Percentiles rank a stretch among this genome's conserved stretches.
Conservation (phyloP, 2,329 filamentous ascomycete species). For the Huntiella bhutanensis region DNA sequence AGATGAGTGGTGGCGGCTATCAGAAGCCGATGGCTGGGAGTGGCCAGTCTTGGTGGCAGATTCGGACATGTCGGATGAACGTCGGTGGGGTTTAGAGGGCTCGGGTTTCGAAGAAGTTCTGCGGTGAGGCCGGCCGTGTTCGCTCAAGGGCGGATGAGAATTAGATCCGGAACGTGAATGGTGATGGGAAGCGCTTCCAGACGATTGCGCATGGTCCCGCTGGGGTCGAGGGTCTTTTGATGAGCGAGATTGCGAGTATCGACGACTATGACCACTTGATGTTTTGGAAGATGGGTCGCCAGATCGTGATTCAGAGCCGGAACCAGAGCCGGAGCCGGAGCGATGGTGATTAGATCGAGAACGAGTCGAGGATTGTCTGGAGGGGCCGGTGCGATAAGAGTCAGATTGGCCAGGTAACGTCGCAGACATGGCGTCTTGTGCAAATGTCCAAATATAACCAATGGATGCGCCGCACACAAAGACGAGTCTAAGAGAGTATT, state of each 20-base stretch:
- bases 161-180: constrained; percentile 5
- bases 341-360: constrained; percentile 11
- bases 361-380: constrained; percentile 8
- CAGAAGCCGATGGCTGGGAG: not conserved
- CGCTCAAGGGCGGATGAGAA: constrained; percentile 10
- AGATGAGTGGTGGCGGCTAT: constrained; percentile 7
- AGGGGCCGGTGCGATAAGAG: constrained; percentile 9
- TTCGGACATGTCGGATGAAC: constrained; percentile 9
- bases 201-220: constrained; percentile 10
- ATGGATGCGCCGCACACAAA: not conserved
- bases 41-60: constrained; percentile 1
- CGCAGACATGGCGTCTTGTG: constrained; percentile 10
- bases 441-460: not conserved
- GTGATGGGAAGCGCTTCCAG: constrained; percentile 7
- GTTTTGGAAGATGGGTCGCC: constrained; percentile 2
- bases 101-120: constrained; percentile 9
- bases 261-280: constrained; percentile 7
- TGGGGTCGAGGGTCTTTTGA: constrained; percentile 8
- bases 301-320: constrained; percentile 6
- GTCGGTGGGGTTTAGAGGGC: constrained; percentile 3
- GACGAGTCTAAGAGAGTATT: not conserved
- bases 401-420: constrained; percentile 10
- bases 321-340: constrained; percentile 9
- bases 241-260: constrained; percentile 7
- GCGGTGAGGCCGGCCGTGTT: constrained; percentile 12